Conservation (phyloP, 176 grass and related monocot genomes). For the Aegilops speltoides region DNA sequence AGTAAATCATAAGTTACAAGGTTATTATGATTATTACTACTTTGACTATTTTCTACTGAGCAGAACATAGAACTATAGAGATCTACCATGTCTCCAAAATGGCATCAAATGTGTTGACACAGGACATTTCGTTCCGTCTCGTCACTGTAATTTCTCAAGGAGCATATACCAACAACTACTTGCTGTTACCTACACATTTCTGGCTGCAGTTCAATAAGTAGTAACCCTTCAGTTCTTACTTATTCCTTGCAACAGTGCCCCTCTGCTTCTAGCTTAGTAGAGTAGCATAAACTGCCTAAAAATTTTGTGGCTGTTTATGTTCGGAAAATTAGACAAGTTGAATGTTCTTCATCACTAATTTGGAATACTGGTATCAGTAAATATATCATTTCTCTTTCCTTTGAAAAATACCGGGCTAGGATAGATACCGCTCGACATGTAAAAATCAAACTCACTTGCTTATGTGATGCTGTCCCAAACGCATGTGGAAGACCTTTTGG, state of each 20-base stretch:
- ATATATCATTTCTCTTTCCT: not conserved
- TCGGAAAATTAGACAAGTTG: not conserved
- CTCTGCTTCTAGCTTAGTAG: not conserved
- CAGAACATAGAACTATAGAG: not conserved
- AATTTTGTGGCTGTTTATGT: not conserved
- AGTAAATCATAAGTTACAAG: not conserved
- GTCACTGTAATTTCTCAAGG: not conserved
- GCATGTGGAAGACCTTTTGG: not conserved
- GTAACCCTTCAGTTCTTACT: not conserved
- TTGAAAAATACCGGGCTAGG: not conserved
- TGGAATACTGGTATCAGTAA: not conserved
- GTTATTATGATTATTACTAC: not conserved
- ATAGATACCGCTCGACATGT: not conserved
- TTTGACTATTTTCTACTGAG: not conserved
- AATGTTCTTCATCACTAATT: not conserved
- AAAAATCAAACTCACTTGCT: conserved; percentile 36
- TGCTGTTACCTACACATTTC: not conserved
- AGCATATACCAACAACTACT: not conserved
- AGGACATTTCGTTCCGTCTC: not conserved
- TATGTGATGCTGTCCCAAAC: not conserved
- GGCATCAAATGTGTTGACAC: not conserved
- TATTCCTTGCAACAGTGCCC: not conserved
- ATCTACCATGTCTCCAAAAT: not conserved
- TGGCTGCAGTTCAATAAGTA: not conserved
- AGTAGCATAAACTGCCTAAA: not conserved